Evolutionary conservation across 1,284 basidiomycete genomes (phyloP), one percentile per base, ranked within the genome.

Genomic region (Puccinia brachypodii): DNA sequence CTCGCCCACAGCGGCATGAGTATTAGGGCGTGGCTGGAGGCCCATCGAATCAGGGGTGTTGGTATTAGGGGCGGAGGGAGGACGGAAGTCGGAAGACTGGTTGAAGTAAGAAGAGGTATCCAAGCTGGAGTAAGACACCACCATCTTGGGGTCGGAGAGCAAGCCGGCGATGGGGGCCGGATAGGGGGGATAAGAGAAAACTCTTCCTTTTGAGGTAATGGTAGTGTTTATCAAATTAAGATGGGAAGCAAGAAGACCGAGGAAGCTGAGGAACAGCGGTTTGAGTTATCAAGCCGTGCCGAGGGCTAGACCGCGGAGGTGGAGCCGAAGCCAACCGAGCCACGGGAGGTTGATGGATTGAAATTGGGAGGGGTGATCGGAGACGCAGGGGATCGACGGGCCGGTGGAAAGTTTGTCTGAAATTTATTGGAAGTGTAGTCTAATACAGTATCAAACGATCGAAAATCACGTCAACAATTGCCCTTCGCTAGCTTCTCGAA

Each of bases 31-130:
- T 38, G 33, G 42, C 33, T 60, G 73, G 53, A 76, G 40, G 40
- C 47, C 62, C 56, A 76, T 76, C 14, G 73, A 47, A 16, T 60
- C 56, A 60, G 56, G 25, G 28, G 73, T n/a, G 47, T 40, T 22
- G 58, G 36, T 58, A 22, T 7, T 62, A 60, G 73, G 38, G 1
- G 56, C 19, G 42, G 73, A 47, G 50, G 53, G 31, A 33, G 58
- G 42, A 62, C 36, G 53, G 25, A 58, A 62, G 42, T 62, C 53
- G 38, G 73, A 40, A 36, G 72, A 25, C 4, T 50, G 72, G 31
- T 62, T 58, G 42, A 76, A 62, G 42, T 76, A 76, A 14, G 38
- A 31, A 33, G 53, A 28, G 62, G 56, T 58, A 38, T 62, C 73
- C 14, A 62, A 38, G n/a, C 47, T 40, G 19, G 73, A 44, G 42